Base-by-base conservation (phyloP, 129 eudicot genomes). In the Silybum marianum region DNA sequence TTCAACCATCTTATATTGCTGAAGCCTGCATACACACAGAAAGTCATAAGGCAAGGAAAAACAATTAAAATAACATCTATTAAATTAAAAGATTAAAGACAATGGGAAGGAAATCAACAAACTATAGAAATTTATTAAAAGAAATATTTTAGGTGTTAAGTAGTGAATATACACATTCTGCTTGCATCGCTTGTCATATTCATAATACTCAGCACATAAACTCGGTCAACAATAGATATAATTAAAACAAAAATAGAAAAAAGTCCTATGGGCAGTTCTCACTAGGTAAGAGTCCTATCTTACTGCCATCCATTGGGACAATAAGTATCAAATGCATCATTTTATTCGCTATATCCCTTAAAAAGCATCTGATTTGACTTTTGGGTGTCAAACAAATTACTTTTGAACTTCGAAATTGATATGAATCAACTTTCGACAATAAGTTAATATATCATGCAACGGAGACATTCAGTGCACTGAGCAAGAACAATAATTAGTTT, bases 1-100 rank as follows among this genome's bases (percentile, higher is more conserved):
- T 81, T 94, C 98, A 76, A 90, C 97, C 83, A 94, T 82, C 73
- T 88, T 94, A 86, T 91, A 94, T 71, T 94, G 98, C 86, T 94
- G 98, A 85, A 94, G 92, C 81, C 97, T 91, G 93, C 73, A 80
- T 30, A 74, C 12, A 71, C 66, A 39, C 22, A 74, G 69, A 60
- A 39, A 21, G n/a, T 42, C 66, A 40, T 10, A 25, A 67, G 28
- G 44, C 26, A 63, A 22, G 54, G 16, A 77, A 18, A 7, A 58
- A 58, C 66, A 18, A 58, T 58, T 58, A n/a, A 58, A 58, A 14
- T 58, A 58, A 7, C 7, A n/a, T 58, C n/a, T 18, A 18, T 58
- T 18, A n/a, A 18, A 18, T 34, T n/a, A 28, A 51, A 28, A 51
- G 26, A 7, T 58, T 58, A 58, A 51, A 51, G 19, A 18, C 5